Evolutionary conservation across 73 alveolate species (phyloP).

Genomic region (Tetrahymena elliotti): DNA sequence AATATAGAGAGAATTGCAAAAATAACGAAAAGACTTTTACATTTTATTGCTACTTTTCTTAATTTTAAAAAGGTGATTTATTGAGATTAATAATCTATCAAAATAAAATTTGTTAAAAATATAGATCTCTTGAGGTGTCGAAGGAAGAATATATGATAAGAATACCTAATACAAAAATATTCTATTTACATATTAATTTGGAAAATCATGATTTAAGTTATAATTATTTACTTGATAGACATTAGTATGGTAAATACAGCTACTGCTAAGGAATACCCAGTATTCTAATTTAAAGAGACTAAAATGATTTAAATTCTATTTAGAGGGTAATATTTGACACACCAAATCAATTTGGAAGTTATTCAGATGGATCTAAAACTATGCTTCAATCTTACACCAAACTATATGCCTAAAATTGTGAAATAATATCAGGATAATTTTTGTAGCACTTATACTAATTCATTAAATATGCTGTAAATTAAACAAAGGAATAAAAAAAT

Average conservation of each 20-base stretch:
- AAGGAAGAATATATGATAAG: neutral
- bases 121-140: neutral
- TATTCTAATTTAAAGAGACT: neutral
- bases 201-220: neutral
- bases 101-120: no score
- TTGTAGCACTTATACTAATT: neutral
- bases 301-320: neutral
- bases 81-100: no score
- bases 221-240: neutral
- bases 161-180: neutral
- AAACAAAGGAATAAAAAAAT: neutral
- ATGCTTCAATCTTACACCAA: neutral
- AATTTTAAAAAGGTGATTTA: no score
- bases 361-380: neutral
- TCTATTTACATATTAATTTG: neutral
- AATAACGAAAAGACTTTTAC: neutral
- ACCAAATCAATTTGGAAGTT: neutral
- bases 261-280: no score
- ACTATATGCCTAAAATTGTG: neutral
- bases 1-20: neutral
- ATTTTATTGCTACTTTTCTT: neutral
- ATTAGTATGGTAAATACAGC: no score
- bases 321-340: neutral
- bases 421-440: neutral
- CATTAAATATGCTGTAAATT: neutral